Conservation (phyloP, 495 filamentous ascomycete species). For the Cercophora sp. region DNA sequence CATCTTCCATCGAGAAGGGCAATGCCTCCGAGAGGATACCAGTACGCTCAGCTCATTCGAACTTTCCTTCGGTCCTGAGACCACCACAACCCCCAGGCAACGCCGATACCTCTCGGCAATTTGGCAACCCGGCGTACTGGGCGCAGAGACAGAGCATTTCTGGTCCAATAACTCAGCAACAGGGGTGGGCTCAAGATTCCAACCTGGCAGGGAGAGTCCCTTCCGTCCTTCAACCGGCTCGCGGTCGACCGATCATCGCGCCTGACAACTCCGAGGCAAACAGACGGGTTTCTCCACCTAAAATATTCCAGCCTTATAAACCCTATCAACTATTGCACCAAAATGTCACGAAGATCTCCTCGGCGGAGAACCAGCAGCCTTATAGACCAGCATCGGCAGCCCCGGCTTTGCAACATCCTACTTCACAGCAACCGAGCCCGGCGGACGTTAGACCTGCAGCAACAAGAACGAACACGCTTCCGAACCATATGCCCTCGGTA, state of each 20-base stretch:
- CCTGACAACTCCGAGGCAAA: slow-evolving; percentile 11
- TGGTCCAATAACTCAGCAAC: too few relatives aligned
- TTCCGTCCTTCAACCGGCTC: slow-evolving; percentile 35
- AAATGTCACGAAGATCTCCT: slow-evolving; percentile 17
- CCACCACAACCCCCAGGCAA: slow-evolving; percentile 13
- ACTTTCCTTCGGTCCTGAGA: slow-evolving; percentile 13
- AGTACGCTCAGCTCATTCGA: too few relatives aligned
- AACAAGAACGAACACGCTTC: slow-evolving; percentile 26
- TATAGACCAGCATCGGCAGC: too few relatives aligned
- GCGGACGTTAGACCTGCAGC: not conserved
- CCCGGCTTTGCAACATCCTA: not conserved
- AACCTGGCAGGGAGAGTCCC: too few relatives aligned
- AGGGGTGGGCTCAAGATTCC: too few relatives aligned
- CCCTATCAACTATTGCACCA: slow-evolving; percentile 15
- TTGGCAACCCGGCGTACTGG: too few relatives aligned
- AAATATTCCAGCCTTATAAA: slow-evolving; percentile 16
- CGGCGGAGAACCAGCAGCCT: not conserved
- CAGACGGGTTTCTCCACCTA: slow-evolving; percentile 9
- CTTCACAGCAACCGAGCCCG: not conserved
- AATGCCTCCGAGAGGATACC: too few relatives aligned
- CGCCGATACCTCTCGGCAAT: too few relatives aligned
- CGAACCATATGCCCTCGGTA: slow-evolving; percentile 23
- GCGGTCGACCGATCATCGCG: slow-evolving; percentile 17
- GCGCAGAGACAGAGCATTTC: too few relatives aligned
- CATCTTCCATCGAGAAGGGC: too few relatives aligned